A percentile compares a stretch with the other conserved stretches of the same genome.
Evolutionary conservation across 352 stramenopile species (phyloP).

Genomic region (Thraustochytrium sp.): DNA sequence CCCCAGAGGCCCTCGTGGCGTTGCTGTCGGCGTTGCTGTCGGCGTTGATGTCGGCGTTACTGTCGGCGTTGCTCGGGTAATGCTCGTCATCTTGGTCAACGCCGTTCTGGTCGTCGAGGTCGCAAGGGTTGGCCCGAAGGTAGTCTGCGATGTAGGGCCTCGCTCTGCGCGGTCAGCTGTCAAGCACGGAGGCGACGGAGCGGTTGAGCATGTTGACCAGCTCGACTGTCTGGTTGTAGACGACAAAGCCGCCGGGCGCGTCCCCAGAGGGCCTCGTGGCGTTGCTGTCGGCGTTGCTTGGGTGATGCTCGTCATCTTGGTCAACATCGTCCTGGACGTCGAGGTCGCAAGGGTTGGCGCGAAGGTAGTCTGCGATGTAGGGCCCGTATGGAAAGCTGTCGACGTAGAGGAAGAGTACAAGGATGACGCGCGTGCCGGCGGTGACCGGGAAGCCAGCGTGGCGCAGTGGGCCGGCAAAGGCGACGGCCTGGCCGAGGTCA

Average conservation of each 20-base stretch:
- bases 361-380: background rate
- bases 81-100: background rate
- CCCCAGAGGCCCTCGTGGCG: background rate
- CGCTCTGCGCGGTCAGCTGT: too few species aligned
- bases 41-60: background rate
- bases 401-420: conserved; percentile 17
- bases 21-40: background rate
- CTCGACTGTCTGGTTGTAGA: conserved; percentile 14
- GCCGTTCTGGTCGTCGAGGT: background rate
- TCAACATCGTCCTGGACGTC: background rate
- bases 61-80: too few species aligned
- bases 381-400: background rate
- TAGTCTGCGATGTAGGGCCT: too few species aligned
- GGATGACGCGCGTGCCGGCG: background rate
- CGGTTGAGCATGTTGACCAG: conserved; percentile 21
- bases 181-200: background rate
- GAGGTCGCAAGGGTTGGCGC: background rate
- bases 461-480: background rate
- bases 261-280: background rate
- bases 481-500: background rate
- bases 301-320: background rate
- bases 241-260: background rate
- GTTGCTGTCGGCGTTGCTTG: background rate
- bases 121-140: too few species aligned
- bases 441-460: background rate